A percentile compares a stretch with the other conserved stretches of the same genome.
phyloP scores from a whole-genome alignment of 805 yeast species.

The Cyberlindnera euphorbiiphila region DNA sequence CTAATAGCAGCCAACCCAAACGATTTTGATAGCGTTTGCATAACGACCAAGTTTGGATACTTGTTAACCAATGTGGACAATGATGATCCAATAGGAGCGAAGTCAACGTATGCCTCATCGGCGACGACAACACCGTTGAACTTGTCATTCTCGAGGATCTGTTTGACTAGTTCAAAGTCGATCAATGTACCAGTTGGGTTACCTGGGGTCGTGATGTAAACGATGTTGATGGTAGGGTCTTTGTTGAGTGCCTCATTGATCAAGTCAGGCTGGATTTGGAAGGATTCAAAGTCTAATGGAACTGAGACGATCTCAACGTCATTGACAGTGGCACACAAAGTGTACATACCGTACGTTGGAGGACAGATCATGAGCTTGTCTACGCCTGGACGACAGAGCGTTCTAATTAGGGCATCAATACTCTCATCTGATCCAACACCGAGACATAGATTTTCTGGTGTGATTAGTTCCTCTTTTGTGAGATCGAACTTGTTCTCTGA shows the following conservation, averaged over 20 bases:
- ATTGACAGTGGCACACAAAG: constrained; percentile 84
- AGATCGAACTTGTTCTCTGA: constrained; percentile 31
- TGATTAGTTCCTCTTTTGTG: constrained; percentile 32
- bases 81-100: constrained; percentile 64
- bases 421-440: constrained; percentile 99
- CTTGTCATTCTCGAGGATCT: constrained; percentile 40
- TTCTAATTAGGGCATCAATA: constrained; percentile 83
- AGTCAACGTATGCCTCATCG: constrained; percentile 96
- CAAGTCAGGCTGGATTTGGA: constrained; percentile 56
- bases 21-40: constrained; percentile 91
- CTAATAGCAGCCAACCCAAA: constrained; percentile 96
- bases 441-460: constrained; percentile 71
- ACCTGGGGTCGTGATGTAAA: constrained; percentile 92
- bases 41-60: constrained; percentile 77
- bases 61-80: constrained; percentile 73
- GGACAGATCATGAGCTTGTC: constrained; percentile 86
- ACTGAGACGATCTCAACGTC: constrained; percentile 77
- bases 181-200: constrained; percentile 85
- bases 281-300: constrained; percentile 64
- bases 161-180: constrained; percentile 43
- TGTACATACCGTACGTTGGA: constrained; percentile 97
- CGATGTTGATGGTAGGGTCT: constrained; percentile 66
- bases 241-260: constrained; percentile 46
- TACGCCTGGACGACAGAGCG: constrained; percentile 74
- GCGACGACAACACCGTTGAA: constrained; percentile 81